Percentiles rank a stretch among this genome's conserved stretches.
phyloP scores from a whole-genome alignment of 140 eudicot genomes.

The Oenanthe javanica region DNA sequence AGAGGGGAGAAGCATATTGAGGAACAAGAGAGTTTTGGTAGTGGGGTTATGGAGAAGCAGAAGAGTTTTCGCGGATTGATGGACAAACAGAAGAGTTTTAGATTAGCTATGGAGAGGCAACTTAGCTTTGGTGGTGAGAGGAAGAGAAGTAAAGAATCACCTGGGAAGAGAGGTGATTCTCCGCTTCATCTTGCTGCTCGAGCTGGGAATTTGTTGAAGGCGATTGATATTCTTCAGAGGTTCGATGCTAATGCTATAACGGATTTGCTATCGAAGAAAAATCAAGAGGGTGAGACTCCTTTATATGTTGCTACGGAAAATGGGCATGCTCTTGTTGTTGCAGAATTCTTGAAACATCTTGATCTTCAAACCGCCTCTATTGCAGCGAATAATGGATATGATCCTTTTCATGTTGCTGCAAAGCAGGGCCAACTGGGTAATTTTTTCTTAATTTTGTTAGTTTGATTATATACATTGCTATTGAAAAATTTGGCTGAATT shows the following conservation, averaged over 20 bases:
- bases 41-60: constrained; percentile 45
- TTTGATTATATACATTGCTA: not conserved
- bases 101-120: constrained; percentile 72
- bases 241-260: constrained; percentile 27
- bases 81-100: constrained; percentile 53
- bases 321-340: constrained; percentile 72
- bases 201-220: constrained; percentile 62
- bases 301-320: constrained; percentile 82
- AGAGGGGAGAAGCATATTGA: constrained; percentile 25
- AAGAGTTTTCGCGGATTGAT: constrained; percentile 40
- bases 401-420: constrained; percentile 87
- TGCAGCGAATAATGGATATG: constrained; percentile 81
- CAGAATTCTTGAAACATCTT: constrained; percentile 63
- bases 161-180: constrained; percentile 81
- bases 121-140: constrained; percentile 71
- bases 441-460: no score
- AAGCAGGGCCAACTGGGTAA: constrained; percentile 86
- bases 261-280: constrained; percentile 48
- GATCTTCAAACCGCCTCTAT: constrained; percentile 76
- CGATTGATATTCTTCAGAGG: constrained; percentile 56
- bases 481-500: not conserved
- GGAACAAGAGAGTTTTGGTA: constrained; percentile 28
- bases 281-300: constrained; percentile 91
- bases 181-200: constrained; percentile 80
- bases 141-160: constrained; percentile 67